Evolutionary conservation across 805 yeast species (phyloP), one percentile per base, ranked within the genome.

Genomic region (Lipomyces chichibuensis): DNA sequence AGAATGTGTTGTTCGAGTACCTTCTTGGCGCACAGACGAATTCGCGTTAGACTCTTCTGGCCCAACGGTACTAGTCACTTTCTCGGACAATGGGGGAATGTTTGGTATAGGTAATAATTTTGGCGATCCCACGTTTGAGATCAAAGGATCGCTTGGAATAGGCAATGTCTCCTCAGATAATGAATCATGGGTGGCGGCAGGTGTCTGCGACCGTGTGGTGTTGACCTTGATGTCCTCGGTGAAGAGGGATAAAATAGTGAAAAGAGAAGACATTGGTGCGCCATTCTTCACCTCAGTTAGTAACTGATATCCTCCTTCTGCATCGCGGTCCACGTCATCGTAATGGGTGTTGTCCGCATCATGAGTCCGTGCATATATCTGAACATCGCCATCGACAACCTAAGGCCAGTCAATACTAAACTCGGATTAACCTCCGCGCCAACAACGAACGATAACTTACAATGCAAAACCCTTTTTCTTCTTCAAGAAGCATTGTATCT

Each of bases 331-430:
- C 4, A 51, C 62, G 35, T 54, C 67, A 11, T 37, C n/a, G 11
- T 58, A 25, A n/a, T 14, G n/a, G 6, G 29, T 33, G 29, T 53
- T 65, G n/a, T 62, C 59, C 20, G 27, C 35, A 4, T 57, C 60
- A 13, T 53, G 51, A 81, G 88, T 79, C 69, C 85, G 85, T 57
- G 88, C 87, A 75, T 84, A 92, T 0, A 95, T 90, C 74, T 91
- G 92, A 59, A 94, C 85, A 13, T 87, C 84, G 0, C 99, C 99
- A 72, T 93, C 98, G 0, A 93, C 96, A 27, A 94, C 71, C 71
- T 68, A 53, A 7, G 17, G 54, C 33, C 17, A 8, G 17, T 17
- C 27, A 53, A n/a, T 9, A 13, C 25, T 13, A 25, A 39, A 39
- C n/a, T 25, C 27, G n/a, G 8, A 49, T n/a, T 5, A 32, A 27